phyloP scores from a whole-genome alignment of 495 filamentous ascomycete species.

The Neurospora sp. region DNA sequence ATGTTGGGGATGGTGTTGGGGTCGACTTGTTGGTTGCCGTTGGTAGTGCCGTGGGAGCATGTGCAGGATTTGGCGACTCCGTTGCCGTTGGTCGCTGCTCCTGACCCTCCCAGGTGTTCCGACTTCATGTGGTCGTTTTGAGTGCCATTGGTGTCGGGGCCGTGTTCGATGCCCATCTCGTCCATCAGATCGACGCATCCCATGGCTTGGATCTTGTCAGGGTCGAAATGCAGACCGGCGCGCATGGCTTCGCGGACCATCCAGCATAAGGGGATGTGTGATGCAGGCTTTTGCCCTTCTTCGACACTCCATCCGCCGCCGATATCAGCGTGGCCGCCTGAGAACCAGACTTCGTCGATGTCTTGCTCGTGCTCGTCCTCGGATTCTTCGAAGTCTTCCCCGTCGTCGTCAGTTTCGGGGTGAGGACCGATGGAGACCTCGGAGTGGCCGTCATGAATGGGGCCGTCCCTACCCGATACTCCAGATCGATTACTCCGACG shows the following conservation, averaged over 20 bases:
- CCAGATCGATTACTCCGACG: conserved; percentile 2
- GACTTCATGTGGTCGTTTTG: not conserved
- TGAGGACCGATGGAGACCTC: conserved; percentile 15
- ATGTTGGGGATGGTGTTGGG: conserved; percentile 23
- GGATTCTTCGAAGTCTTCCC: conserved; percentile 32
- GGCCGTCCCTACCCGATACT: conserved; percentile 12
- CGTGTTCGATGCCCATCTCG: not conserved
- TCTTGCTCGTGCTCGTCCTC: conserved; percentile 58
- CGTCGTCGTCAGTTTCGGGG: conserved; percentile 20
- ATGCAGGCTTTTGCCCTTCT: conserved; percentile 48
- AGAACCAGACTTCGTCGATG: conserved; percentile 78
- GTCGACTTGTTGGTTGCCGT: not conserved
- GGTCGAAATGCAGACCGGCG: conserved; percentile 64
- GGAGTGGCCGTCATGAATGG: conserved; percentile 12
- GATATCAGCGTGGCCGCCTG: conserved; percentile 73
- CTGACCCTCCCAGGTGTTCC: not conserved
- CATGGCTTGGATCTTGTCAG: conserved; percentile 55
- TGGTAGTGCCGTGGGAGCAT: not conserved
- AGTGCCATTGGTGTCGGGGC: not conserved
- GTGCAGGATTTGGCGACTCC: not conserved
- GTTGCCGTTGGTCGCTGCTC: not conserved
- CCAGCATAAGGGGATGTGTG: conserved; percentile 70
- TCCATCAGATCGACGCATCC: conserved; percentile 38
- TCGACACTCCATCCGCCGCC: conserved; percentile 72
- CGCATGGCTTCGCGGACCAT: conserved; percentile 73